phyloP scores from a whole-genome alignment of 768 basidiomycete species.

The Rhodosporidiobolus sp. region DNA sequence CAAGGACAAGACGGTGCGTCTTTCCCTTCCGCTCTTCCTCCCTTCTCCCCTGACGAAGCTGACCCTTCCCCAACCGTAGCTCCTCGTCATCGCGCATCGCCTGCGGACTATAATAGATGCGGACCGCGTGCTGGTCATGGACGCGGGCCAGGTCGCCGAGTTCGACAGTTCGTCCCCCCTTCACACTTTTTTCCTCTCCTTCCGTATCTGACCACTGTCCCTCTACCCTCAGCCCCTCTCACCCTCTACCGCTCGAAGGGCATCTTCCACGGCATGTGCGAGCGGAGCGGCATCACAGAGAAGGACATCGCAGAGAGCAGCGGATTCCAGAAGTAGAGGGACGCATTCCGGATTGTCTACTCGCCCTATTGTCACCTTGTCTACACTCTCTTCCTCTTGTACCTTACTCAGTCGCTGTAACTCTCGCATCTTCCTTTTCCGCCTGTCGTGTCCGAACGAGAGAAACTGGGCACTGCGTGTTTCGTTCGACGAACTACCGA shows the following conservation, averaged over 20 bases:
- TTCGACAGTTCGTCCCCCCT: slow-evolving; percentile 22
- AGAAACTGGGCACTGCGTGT: no score
- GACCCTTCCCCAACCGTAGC: slow-evolving; percentile 21
- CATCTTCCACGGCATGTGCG: slow-evolving; percentile 63
- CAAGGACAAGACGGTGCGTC: slow-evolving; percentile 62
- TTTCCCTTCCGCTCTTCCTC: slow-evolving; percentile 53
- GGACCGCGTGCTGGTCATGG: slow-evolving; percentile 83
- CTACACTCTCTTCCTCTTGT: background rate
- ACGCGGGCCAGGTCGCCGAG: slow-evolving; percentile 65
- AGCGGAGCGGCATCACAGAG: slow-evolving; percentile 57
- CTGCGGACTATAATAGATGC: slow-evolving; percentile 81
- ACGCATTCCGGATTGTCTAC: background rate
- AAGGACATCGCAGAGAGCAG: slow-evolving; percentile 52
- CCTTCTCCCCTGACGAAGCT: slow-evolving; percentile 59
- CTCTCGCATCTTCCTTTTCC: no score
- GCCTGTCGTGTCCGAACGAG: no score
- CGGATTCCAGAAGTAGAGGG: background rate
- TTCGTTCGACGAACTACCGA: no score
- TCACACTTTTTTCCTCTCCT: background rate
- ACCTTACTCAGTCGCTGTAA: background rate
- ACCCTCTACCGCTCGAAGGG: slow-evolving; percentile 56
- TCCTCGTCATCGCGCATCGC: slow-evolving; percentile 58
- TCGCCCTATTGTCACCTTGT: no score
- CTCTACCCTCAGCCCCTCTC: slow-evolving; percentile 48
- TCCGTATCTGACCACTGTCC: background rate